Evolutionary conservation across 2,329 filamentous ascomycete genomes (phyloP), one percentile per base, ranked within the genome.

Genomic region (Colletotrichum lindemuthianum): DNA sequence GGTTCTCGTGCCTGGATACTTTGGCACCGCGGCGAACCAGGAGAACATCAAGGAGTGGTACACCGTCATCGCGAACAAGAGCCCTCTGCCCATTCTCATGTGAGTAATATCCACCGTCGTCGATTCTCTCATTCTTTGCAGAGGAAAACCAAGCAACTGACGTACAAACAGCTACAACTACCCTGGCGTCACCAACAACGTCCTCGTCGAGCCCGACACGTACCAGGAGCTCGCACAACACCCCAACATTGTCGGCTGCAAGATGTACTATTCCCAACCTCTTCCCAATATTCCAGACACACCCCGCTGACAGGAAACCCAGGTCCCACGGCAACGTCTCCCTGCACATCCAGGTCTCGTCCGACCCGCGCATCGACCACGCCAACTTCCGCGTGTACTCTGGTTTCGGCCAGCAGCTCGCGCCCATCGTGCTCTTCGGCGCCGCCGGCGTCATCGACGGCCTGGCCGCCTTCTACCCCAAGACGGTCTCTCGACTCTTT

Each of bases 371-470:
- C 45, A 90, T 90, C 72, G 82, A 89, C 74, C 85, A 88, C 71
- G 73, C 79, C 24, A 78, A 84, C 55, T 90, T 91, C 78, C 82
- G 81, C 65, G 84, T 89, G 32, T 91, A 86, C 80, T 88, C 86
- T 24, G 88, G 88, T 4, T 82, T 90, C 11, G 89, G 88, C 5
- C 88, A 90, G 71, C 88, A 90, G 74, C 82, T 91, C 9, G 83
- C 87, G 0, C 87, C 88, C 1, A 86, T 89, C 13, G 80, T 91
- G 2, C 77, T 85, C 40, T 84, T 90, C 63, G 87, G 88, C 50
- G 86, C 86, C 13, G 87, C 85, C 7, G 88, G 88, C 13, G 87
- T 88, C 32, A 90, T 91, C 64, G 89, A 91, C 66, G 89, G 87
- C 13, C 79, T 90, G 24, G 87, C 88, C 2, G 87, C 85, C 11